Conservation (phyloP, 2,329 filamentous ascomycete genomes). For the Tolypocladium ophioglossoides region DNA sequence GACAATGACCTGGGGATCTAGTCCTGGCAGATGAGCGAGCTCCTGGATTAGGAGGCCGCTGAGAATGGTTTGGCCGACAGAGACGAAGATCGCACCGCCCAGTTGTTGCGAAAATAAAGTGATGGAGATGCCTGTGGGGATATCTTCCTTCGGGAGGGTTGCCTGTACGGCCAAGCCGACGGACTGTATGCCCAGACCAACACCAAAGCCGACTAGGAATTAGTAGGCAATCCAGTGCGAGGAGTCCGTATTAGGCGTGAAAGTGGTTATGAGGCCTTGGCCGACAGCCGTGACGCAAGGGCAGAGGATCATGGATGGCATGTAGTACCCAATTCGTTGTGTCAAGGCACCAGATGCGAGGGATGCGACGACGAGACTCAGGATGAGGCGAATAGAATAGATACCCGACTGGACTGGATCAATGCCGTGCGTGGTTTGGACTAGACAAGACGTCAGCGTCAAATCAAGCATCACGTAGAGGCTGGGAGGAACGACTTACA, state of each 20-base stretch:
- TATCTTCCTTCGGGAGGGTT: conserved; percentile 38
- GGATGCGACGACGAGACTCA: conserved; percentile 42
- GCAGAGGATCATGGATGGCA: conserved; percentile 42
- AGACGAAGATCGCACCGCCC: conserved; percentile 47
- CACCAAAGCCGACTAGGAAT: conserved; percentile 46
- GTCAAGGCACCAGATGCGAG: conserved; percentile 37
- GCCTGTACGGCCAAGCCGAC: conserved; percentile 46
- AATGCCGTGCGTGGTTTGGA: conserved; percentile 45
- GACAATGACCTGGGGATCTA: conserved; percentile 32
- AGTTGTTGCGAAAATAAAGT: conserved; percentile 49
- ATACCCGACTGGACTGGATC: conserved; percentile 44
- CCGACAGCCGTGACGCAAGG: conserved; percentile 40
- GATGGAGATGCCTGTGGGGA: conserved; percentile 44
- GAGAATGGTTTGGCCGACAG: conserved; percentile 47
- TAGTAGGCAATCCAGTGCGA: conserved; percentile 50
- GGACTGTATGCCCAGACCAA: conserved; percentile 50
- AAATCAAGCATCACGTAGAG: background rate
- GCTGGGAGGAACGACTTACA: background rate
- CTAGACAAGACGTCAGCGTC: conserved; percentile 13
- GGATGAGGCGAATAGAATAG: conserved; percentile 45
- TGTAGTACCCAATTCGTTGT: conserved; percentile 48
- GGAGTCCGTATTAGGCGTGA: conserved; percentile 33
- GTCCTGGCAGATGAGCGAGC: conserved; percentile 27
- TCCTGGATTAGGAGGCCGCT: conserved; percentile 31
- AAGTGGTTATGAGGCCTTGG: conserved; percentile 47